Percentiles rank a stretch among this genome's conserved stretches.
phyloP scores from a whole-genome alignment of 192 early-diverging fungal species.

The Phlyctochytrium planicorne region DNA sequence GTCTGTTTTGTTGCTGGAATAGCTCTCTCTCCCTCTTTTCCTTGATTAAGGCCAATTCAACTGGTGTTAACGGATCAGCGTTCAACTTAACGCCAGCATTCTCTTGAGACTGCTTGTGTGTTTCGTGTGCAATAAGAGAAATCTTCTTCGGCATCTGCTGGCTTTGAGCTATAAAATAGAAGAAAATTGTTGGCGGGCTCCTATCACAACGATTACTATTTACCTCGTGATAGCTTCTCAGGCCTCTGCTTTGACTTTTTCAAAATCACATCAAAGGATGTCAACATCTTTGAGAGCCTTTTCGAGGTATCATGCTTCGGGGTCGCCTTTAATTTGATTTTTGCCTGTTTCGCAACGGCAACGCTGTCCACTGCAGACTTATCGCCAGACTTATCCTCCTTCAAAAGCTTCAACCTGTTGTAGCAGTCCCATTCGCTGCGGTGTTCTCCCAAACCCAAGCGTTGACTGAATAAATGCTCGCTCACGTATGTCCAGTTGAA shows the following conservation, averaged over 20 bases:
- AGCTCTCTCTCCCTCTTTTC: constrained; percentile 32
- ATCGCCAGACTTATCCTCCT: constrained; percentile 17
- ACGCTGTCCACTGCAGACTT: background rate
- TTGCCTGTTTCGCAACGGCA: background rate
- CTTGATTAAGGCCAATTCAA: constrained; percentile 28
- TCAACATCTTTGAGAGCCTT: constrained; percentile 15
- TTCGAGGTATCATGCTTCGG: constrained; percentile 12
- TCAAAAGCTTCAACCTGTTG: constrained; percentile 44
- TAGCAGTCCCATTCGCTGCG: constrained; percentile 69
- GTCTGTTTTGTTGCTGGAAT: constrained; percentile 21
- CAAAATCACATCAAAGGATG: constrained; percentile 27
- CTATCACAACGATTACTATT: background rate
- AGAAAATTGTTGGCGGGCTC: background rate
- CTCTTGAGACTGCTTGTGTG: constrained; percentile 38
- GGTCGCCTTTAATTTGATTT: constrained; percentile 2
- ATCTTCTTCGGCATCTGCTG: constrained; percentile 18
- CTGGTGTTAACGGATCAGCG: constrained; percentile 23
- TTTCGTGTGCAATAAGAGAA: constrained; percentile 34
- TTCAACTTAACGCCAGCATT: constrained; percentile 34
- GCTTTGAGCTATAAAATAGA: constrained; percentile 5
- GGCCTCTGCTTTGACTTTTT: constrained; percentile 15
- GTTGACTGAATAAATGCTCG: constrained; percentile 57
- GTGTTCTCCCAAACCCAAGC: constrained; percentile 46
- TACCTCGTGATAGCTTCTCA: constrained; percentile 12
- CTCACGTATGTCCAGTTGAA: constrained; percentile 70